A percentile compares a stretch with the other conserved stretches of the same genome.
These are phyloP conservation scores for Euphrasia arctica DNA, from an alignment of 305 asterid genomes.

Conservation along the genomic window DNA sequence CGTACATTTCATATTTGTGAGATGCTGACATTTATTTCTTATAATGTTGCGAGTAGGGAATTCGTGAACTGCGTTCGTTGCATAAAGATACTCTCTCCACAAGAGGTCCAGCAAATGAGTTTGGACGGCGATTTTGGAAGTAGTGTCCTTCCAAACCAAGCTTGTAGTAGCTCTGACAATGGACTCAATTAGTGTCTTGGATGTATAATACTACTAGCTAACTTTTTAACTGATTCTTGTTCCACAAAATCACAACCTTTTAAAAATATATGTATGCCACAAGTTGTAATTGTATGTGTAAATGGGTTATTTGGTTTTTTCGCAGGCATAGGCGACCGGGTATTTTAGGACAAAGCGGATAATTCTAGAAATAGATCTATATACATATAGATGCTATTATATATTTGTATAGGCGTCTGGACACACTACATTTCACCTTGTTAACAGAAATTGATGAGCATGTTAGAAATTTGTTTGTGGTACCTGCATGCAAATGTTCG, in stretches of 20 bases:
- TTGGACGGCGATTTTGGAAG: constrained; percentile 92
- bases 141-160: constrained; percentile 70
- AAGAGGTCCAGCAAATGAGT: constrained; percentile 98
- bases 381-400: no score
- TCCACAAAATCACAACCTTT: not conserved
- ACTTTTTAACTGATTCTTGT: constrained; percentile 24
- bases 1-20: not conserved
- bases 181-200: constrained; percentile 52
- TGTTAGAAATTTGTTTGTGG: no score
- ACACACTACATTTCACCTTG: no score
- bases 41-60: constrained; percentile 55
- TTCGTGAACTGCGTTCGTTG: constrained; percentile 96
- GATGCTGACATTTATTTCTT: not conserved
- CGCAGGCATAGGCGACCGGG: not conserved
- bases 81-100: constrained; percentile 98
- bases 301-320: not conserved
- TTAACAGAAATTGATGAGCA: no score
- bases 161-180: constrained; percentile 91
- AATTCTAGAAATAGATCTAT: constrained; percentile 20
- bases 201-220: constrained; percentile 3
- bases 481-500: no score
- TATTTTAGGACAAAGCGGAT: constrained; percentile 17
- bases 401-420: no score
- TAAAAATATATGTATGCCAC: no score
- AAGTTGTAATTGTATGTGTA: not conserved